Evolutionary conservation across 2,329 filamentous ascomycete species (phyloP).

Genomic region (Hirsutella thompsonii): DNA sequence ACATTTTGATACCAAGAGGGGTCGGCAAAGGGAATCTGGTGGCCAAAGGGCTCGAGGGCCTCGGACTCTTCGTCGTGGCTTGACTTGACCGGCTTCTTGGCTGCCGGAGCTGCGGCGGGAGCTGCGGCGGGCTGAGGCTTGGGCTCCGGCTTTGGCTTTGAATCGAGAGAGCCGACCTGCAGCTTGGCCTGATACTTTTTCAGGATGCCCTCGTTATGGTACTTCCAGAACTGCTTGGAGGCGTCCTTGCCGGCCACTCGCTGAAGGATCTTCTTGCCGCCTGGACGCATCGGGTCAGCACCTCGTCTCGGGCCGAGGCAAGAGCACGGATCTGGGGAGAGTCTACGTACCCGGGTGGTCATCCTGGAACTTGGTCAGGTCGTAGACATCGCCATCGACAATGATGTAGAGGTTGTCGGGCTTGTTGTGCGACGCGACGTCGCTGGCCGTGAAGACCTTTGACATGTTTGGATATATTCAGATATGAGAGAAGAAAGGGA

Average conservation of each 20-base stretch:
- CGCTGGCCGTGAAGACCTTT: constrained; percentile 68
- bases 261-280: constrained; percentile 52
- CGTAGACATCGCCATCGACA: constrained; percentile 91
- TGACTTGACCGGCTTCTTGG: constrained; percentile 15
- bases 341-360: constrained; percentile 59
- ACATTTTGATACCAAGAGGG: constrained; percentile 92
- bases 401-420: constrained; percentile 75
- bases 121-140: constrained; percentile 29
- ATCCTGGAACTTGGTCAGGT: constrained; percentile 78
- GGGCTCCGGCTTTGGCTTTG: constrained; percentile 61
- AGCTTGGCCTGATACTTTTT: constrained; percentile 74
- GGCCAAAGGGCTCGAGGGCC: constrained; percentile 72
- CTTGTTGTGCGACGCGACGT: constrained; percentile 90
- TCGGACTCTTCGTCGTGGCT: constrained; percentile 40
- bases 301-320: not conserved
- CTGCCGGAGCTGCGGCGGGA: constrained; percentile 24
- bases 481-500: too few species aligned
- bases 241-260: constrained; percentile 53
- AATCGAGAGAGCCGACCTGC: constrained; percentile 77
- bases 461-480: constrained; percentile 58
- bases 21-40: constrained; percentile 81
- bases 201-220: constrained; percentile 74
- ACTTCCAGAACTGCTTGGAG: constrained; percentile 58
- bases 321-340: not conserved
- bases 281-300: constrained; percentile 15